Conservation (phyloP, 345 rosid species). For the Ricinus communis region DNA sequence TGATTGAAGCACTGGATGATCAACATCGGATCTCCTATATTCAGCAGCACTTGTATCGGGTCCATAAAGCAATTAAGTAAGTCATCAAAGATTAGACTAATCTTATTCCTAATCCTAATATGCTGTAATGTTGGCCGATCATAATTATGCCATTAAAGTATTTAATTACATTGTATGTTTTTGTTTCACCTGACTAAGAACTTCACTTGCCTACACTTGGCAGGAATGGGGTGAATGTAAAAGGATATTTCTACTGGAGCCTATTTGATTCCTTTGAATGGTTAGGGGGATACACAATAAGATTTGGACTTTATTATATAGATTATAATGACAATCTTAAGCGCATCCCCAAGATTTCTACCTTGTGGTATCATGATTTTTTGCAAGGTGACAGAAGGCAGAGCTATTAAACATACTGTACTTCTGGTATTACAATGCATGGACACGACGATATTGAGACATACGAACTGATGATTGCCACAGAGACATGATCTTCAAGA, state of each 20-base stretch:
- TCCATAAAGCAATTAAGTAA: constrained; percentile 29
- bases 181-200: too few species aligned
- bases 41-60: constrained; percentile 26
- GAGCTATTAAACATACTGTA: too few species aligned
- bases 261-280: constrained; percentile 63
- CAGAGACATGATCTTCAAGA: too few species aligned
- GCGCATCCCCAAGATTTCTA: constrained; percentile 56
- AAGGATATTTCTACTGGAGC: constrained; percentile 66
- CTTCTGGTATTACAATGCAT: too few species aligned
- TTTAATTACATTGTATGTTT: too few species aligned
- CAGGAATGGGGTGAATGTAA: constrained; percentile 49
- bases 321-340: constrained; percentile 48
- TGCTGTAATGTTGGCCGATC: too few species aligned
- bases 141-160: too few species aligned
- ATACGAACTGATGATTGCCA: too few species aligned
- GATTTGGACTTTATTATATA: constrained; percentile 62
- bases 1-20: constrained; percentile 19
- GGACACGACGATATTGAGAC: too few species aligned
- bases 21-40: constrained; percentile 31
- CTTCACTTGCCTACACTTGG: background rate
- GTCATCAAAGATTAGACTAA: too few species aligned
- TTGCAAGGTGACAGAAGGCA: too few species aligned
- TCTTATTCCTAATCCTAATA: too few species aligned
- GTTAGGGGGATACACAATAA: constrained; percentile 35
- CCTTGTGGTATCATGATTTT: constrained; percentile 50